phyloP scores from a whole-genome alignment of 176 grass and related monocot species.

The Areca catechu region DNA sequence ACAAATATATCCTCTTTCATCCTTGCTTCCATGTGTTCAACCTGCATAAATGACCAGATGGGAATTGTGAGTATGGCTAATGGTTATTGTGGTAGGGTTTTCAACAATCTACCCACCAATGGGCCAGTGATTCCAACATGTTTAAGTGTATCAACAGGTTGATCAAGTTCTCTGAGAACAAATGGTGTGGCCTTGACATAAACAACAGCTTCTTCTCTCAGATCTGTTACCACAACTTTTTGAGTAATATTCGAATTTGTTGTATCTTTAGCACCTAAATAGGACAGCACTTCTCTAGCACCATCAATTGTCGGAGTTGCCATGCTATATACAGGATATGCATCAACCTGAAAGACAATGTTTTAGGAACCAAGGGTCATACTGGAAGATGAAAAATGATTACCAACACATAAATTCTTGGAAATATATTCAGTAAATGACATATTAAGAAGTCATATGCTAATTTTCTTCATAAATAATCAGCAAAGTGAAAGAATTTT shows the following conservation, averaged over 20 bases:
- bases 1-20: constrained; percentile 94
- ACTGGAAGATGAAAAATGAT: neutral
- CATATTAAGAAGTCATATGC: no score
- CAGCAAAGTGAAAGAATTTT: no score
- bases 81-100: neutral
- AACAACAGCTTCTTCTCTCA: constrained; percentile 95
- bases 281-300: constrained; percentile 76
- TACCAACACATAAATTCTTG: no score
- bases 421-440: no score
- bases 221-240: constrained; percentile 67
- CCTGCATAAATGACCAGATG: constrained; percentile 36
- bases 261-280: constrained; percentile 78
- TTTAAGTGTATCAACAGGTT: constrained; percentile 96
- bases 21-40: constrained; percentile 76
- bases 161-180: constrained; percentile 97
- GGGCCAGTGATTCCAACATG: constrained; percentile 98
- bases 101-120: constrained; percentile 46
- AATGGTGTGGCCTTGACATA: constrained; percentile 89
- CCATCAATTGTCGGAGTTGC: constrained; percentile 90
- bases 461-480: no score
- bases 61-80: neutral
- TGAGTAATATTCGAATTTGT: constrained; percentile 26
- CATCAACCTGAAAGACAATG: constrained; percentile 61
- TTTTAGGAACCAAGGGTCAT: neutral
- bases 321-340: constrained; percentile 95